Evolutionary conservation across 2,329 filamentous ascomycete genomes (phyloP), one percentile per base, ranked within the genome.

Genomic region (Fusarium pseudocircinatum): DNA sequence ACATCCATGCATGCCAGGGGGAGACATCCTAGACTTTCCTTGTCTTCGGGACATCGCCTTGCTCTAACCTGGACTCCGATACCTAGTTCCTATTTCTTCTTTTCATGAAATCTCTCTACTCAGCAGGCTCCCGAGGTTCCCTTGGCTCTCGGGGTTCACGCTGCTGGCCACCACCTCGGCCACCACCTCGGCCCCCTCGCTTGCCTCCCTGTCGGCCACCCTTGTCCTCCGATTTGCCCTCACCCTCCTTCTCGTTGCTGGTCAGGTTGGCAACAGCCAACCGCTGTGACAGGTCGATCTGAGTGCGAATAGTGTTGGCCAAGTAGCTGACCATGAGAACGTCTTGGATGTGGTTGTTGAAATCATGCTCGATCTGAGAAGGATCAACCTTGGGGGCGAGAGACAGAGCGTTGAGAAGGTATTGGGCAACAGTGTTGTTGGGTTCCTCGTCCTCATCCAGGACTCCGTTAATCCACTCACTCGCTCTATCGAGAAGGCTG

Each of bases 321-420:
- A 99, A 90, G 87, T 99, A 99, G 77, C 95, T 97, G 79, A 99
- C 95, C 83, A 98, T 95, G 76, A 99, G 91, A 70, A 99, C 95
- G 83, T 99, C 96, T 87, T 99, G 96, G 84, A 99, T 95, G 87
- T 99, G 96, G 88, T 97, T 97, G 91, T 99, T 99, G 90, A 99
- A 99, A 87, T 98, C 95, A 82, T 93, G 90, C 88, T 99, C 96
- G 81, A 99, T 95, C 82, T 97, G 93, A 70, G 91, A 89, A 42
- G 92, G 87, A 79, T 97, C 94, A 70, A 98, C 96, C 89, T 98
- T 99, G 80, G 96, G 96, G 63, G 96, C 94, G 73, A 99, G 87
- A 52, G 94, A 95, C 73, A 99, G 90, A 43, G 96, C 92, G 83
- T 97, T 97, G 88, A 98, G 93, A 76, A 99, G 88, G 85, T 95